Evolutionary conservation across 129 eudicot genomes (phyloP), one percentile per base, ranked within the genome.

Genomic region (Helianthus annuus): DNA sequence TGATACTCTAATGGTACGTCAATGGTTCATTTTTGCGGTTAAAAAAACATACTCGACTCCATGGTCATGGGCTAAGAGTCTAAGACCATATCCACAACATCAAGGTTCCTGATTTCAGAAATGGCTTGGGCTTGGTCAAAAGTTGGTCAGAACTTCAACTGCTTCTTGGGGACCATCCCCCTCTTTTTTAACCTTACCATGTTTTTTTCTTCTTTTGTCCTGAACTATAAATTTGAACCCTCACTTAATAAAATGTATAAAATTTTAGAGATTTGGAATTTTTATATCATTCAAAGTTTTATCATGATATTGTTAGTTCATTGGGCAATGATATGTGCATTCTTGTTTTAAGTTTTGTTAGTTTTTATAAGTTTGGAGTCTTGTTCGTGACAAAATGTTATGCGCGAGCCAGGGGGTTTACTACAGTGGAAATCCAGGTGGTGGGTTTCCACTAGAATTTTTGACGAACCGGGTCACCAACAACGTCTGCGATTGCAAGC

Each of bases 101-200:
- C 65, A 68, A 57, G 76, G 51, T 66, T 64, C 32, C 59, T 48
- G 71, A 64, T 82, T 56, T 72, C 60, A 73, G 17, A 68, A 45
- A 77, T 53, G 73, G 75, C 77, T 53, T 45, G 48, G 72, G 77
- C 68, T 74, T 64, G 59, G 81, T 76, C 86, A 64, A 58, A 75
- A 70, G 72, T 5, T 15, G 73, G 61, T 69, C 76, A 69, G 16
- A 66, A 66, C 57, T 40, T 48, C 24, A 78, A 52, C 75, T 38
- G 52, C 60, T 64, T 64, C 54, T 34, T 38, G 75, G 85, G 85
- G 81, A 80, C 89, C 83, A 81, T 46, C 64, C 10, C 11, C 24
- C 11, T 56, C 40, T 36, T 34, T 11, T 60, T 27, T 29, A 4
- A 17, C 19, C 11, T 34, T 34, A 9, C 45, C 32, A 16, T 27